These are phyloP conservation scores for Thuja plicata DNA, from an alignment of 83 land plant species.

Conservation along the genomic window DNA sequence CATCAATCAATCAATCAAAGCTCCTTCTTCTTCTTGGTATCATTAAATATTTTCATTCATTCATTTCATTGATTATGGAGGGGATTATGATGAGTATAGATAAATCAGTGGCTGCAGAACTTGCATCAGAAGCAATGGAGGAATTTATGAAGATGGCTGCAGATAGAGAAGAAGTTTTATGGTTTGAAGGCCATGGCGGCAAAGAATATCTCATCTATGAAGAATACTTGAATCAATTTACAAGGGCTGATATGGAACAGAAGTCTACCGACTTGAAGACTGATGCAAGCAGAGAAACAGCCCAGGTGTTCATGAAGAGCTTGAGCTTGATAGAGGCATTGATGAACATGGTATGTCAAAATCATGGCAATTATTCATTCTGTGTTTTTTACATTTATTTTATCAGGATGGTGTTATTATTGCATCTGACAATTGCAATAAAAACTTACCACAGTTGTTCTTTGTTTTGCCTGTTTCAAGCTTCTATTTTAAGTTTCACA, in stretches of 20 bases:
- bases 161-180: constrained; percentile 30
- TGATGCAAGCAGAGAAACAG: constrained; percentile 68
- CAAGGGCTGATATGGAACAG: constrained; percentile 9
- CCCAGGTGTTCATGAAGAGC: constrained; percentile 50
- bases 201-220: constrained; percentile 64
- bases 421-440: background rate
- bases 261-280: constrained; percentile 21
- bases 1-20: background rate
- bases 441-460: background rate
- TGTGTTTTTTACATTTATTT: background rate
- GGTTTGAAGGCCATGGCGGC: constrained; percentile 54
- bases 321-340: constrained; percentile 44
- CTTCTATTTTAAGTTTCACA: background rate
- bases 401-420: background rate
- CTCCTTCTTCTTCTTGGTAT: background rate
- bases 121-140: constrained; percentile 30
- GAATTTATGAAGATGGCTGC: constrained; percentile 56
- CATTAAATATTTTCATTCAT: too few species aligned
- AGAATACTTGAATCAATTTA: constrained; percentile 40
- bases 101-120: constrained; percentile 46
- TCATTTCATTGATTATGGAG: constrained; percentile 2
- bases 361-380: background rate
- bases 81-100: constrained; percentile 19
- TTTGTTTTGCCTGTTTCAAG: background rate
- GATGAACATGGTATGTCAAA: constrained; percentile 63